Base-by-base conservation (phyloP, 1,139 yeast species). In the Groenewaldozyma auringiensis region DNA sequence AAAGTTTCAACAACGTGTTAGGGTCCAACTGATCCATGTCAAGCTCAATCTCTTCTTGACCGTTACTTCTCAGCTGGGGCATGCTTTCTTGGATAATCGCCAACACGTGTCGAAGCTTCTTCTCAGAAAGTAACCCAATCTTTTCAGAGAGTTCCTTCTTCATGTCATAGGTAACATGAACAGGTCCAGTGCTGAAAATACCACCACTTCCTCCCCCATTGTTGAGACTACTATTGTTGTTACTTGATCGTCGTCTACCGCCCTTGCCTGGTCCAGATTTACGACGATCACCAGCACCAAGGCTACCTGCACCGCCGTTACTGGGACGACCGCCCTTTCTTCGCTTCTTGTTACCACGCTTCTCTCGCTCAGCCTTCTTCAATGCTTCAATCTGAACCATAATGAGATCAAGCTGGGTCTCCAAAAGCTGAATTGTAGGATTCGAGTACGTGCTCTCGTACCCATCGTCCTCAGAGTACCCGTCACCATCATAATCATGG, bases 21-120 rank as follows among this genome's bases (percentile, higher is more conserved):
- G 87, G 92, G 58, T 87, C 96, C 57, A 92, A 75, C 65, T 83
- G 86, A 65, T 92, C 97, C 81, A 94, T 84, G 65, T 94, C 98
- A 52, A 92, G 74, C 70, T 94, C 98, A 50, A 92, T 94, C 62
- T 83, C 94, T 58, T 92, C 98, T 53, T 80, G 83, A 40, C 78
- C 81, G 47, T 72, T 73, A 58, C 79, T 79, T 53, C 75, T 75
- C 53, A 84, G 74, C 54, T 86, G 85, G n/a, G 86, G 86, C 72
- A 88, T 78, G 54, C 86, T 83, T 63, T 85, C 94, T 60, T 84
- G 84, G 56, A 92, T 87, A 53, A 92, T 87, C 47, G 83, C 79
- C 53, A 92, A 76, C 35, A 88, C 94, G 48, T 84, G 83, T 57
- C 83, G 86, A 58, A 92, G 70, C 68, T 85, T 86, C 65, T 83